phyloP scores from a whole-genome alignment of 2,329 filamentous ascomycete species.

The Alternaria consortialis region DNA sequence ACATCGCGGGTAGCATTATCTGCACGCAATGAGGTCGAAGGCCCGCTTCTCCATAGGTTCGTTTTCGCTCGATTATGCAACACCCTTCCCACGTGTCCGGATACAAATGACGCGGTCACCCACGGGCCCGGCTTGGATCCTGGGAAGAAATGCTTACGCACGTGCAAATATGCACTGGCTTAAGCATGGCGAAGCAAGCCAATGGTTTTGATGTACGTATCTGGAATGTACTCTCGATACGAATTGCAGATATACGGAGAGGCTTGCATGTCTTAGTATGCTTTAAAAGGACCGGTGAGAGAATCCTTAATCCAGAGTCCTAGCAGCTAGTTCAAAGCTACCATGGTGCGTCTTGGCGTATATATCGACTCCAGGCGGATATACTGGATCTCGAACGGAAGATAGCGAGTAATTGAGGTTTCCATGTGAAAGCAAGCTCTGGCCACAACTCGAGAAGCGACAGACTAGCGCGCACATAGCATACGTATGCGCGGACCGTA shows the following conservation, averaged over 20 bases:
- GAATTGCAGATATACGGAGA: neutral
- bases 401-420: neutral
- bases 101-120: constrained; percentile 1
- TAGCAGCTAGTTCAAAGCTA: neutral
- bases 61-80: neutral
- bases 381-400: neutral
- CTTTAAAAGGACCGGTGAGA: neutral
- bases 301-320: neutral
- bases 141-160: neutral
- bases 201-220: neutral
- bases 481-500: neutral
- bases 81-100: neutral
- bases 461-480: constrained; percentile 1
- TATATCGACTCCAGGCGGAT: neutral
- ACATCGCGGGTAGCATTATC: neutral
- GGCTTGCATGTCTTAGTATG: neutral
- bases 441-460: neutral
- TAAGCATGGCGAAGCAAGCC: neutral
- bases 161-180: neutral
- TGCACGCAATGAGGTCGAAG: constrained; percentile 1
- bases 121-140: neutral
- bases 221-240: neutral
- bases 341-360: neutral
- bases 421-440: neutral
- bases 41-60: constrained; percentile 4